Evolutionary conservation across 2,329 filamentous ascomycete species (phyloP).

Genomic region (Nannizzia gypsea): DNA sequence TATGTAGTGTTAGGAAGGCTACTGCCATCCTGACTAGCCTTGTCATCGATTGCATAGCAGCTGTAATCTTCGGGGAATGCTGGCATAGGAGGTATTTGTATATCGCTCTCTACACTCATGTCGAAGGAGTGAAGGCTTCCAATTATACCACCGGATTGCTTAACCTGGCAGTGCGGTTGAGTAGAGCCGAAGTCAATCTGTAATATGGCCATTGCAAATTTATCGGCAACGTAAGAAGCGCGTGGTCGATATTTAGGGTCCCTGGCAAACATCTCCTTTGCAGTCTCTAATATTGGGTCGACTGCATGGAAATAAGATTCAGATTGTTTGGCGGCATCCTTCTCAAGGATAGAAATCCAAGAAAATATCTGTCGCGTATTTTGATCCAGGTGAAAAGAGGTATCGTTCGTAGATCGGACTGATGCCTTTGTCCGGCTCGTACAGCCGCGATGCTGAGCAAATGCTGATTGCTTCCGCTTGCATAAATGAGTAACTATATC

Average conservation of each 20-base stretch:
- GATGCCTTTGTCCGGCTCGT: conserved; percentile 36
- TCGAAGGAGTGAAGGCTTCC: not conserved
- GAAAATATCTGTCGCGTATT: conserved; percentile 45
- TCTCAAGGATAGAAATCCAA: conserved; percentile 43
- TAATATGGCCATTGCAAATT: conserved; percentile 18
- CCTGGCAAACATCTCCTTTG: conserved; percentile 28
- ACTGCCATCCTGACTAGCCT: not conserved
- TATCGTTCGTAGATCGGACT: conserved; percentile 40
- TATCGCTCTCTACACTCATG: not conserved
- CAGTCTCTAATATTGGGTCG: conserved; percentile 27
- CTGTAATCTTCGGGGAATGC: not conserved
- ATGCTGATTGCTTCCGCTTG: conserved; percentile 45
- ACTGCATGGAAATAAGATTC: conserved; percentile 29
- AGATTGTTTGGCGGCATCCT: conserved; percentile 35
- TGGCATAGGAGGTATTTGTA: not conserved
- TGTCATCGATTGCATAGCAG: not conserved
- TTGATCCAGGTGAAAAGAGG: conserved; percentile 43
- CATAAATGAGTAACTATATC: conserved; percentile 50
- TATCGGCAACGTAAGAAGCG: conserved; percentile 22
- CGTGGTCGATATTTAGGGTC: conserved; percentile 24
- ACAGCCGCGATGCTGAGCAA: conserved; percentile 43
- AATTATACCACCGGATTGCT: not conserved
- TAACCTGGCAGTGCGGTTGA: not conserved
- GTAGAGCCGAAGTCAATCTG: conserved; percentile 12
- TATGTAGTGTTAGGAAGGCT: not conserved